Conservation (phyloP, 2,329 filamentous ascomycete species). For the Graphilbum fragrans region DNA sequence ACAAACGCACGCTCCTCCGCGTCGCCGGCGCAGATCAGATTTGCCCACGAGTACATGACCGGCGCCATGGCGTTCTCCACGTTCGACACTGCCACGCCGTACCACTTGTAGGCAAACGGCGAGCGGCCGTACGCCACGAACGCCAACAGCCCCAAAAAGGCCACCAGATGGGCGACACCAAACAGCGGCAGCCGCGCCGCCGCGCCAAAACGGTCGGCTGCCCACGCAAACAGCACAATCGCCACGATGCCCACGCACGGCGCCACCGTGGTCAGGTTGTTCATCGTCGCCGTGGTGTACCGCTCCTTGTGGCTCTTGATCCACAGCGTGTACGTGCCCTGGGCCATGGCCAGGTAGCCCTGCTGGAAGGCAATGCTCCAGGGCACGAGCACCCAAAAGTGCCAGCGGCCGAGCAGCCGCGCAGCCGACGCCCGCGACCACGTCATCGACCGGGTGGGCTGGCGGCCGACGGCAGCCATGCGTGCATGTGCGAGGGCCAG, state of each 20-base stretch:
- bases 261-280: constrained; percentile 7
- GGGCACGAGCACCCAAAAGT: constrained; percentile 9
- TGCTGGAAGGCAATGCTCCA: constrained; percentile 8
- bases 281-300: constrained; percentile 6
- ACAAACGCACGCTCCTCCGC: constrained; percentile 28
- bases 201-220: constrained; percentile 2
- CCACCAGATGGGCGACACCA: constrained; percentile 2
- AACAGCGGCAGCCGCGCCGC: constrained; percentile 4
- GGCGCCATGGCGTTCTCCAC: constrained; percentile 7
- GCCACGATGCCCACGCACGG: constrained; percentile 7
- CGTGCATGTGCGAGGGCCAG: constrained; percentile 19
- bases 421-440: neutral
- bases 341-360: constrained; percentile 5
- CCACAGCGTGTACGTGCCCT: constrained; percentile 7
- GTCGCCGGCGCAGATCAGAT: constrained; percentile 22
- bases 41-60: constrained; percentile 20
- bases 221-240: constrained; percentile 5
- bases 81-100: constrained; percentile 5
- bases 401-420: constrained; percentile 5
- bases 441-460: neutral
- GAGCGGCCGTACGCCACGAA: constrained; percentile 2
- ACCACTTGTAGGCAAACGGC: constrained; percentile 6
- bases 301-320: constrained; percentile 2
- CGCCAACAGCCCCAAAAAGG: constrained; percentile 1
- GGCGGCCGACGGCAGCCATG: constrained; percentile 9